phyloP scores from a whole-genome alignment of 129 eudicot genomes.

The Apium graveolens region DNA sequence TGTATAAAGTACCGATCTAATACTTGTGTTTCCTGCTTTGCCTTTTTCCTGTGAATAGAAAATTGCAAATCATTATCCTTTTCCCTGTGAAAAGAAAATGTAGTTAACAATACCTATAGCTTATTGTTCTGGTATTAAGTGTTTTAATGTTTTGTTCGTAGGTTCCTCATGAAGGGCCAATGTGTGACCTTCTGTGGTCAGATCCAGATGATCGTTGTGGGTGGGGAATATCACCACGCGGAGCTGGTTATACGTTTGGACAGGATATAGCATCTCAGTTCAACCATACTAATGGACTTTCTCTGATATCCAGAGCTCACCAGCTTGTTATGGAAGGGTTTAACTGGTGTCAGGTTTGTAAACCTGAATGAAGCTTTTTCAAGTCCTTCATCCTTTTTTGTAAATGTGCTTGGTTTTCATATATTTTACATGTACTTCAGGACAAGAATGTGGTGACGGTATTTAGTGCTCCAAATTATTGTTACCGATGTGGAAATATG shows the following conservation, averaged over 20 bases:
- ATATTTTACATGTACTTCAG: slow-evolving; percentile 18
- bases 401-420: background rate
- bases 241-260: slow-evolving; percentile 92
- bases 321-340: slow-evolving; percentile 94
- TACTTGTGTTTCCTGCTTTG: background rate
- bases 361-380: background rate
- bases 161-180: slow-evolving; percentile 97
- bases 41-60: background rate
- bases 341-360: slow-evolving; percentile 85
- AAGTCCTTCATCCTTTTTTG: background rate
- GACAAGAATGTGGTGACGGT: slow-evolving; percentile 92
- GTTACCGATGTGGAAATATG: slow-evolving; percentile 88
- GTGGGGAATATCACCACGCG: slow-evolving; percentile 94
- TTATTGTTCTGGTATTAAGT: background rate
- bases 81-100: background rate
- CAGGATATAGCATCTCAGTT: slow-evolving; percentile 84
- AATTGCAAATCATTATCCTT: background rate
- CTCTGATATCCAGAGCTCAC: slow-evolving; percentile 81
- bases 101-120: background rate
- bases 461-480: slow-evolving; percentile 85
- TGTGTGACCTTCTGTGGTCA: slow-evolving; percentile 93
- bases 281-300: slow-evolving; percentile 82
- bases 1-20: background rate
- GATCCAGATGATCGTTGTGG: slow-evolving; percentile 95
- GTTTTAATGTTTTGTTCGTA: slow-evolving; percentile 11